Base-by-base conservation (phyloP, 2,329 filamentous ascomycete genomes). In the Botrytis aclada region DNA sequence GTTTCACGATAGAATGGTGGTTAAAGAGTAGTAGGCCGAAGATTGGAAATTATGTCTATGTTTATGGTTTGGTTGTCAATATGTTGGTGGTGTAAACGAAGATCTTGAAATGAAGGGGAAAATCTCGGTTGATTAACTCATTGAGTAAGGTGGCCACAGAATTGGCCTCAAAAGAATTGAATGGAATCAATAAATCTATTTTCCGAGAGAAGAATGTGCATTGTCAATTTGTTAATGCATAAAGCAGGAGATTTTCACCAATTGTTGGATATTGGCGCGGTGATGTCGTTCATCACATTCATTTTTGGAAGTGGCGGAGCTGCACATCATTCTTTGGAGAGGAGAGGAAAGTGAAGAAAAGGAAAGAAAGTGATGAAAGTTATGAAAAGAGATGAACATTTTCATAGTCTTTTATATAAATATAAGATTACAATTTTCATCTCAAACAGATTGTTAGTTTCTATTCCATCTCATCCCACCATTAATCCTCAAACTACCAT, bases 221-320 rank as follows among this genome's bases (percentile, higher is more conserved):
- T 12, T 51, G 32, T 37, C 10, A 9, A 51, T 66, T 12, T 12
- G 32, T 37, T 18, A 18, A 51, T 66, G 43, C 43, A 47, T 37
- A 66, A 47, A 66, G 43, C 43, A n/a, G 43, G 37, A 63, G 61
- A 43, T 43, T 41, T 29, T 63, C 61, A 63, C 37, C 61, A 41
- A 63, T 9, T 20, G 61, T 43, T 63, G 61, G 61, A 54, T 9
- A 56, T 63, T 63, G 61, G 61, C 37, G 43, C 43, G 43, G 8
- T 16, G 51, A 29, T 29, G 51, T 45, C 12, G 34, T 37, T 65
- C 29, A 18, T 65, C 41, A 37, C 43, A 63, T 63, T 41, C 58
- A n/a, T 41, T 22, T 64, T 43, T 22, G 39, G 41, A 22, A 66
- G 64, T 54, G 63, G 63, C 63, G n/a, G 43, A 66, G 64, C 32